A percentile compares a stretch with the other conserved stretches of the same genome.
Evolutionary conservation across 768 basidiomycete genomes (phyloP).

Genomic region (Lyophyllum shimeji): DNA sequence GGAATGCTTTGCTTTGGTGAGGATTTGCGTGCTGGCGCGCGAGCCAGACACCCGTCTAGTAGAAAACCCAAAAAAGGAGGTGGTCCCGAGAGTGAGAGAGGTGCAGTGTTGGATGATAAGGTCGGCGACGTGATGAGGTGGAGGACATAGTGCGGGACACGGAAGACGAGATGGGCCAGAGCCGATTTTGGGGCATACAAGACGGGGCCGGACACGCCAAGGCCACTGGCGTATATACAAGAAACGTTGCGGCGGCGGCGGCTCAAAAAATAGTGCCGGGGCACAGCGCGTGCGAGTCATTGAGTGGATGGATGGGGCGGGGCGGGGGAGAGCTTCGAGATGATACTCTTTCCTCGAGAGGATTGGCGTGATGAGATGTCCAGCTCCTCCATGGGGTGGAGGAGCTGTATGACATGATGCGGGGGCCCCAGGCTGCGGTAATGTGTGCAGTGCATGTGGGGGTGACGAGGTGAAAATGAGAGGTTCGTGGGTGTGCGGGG

Average conservation of each 20-base stretch:
- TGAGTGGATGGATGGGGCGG: neutral
- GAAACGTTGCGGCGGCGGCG: neutral
- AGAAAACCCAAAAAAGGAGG: neutral
- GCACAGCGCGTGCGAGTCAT: neutral
- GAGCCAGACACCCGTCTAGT: neutral
- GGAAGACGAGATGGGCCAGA: neutral
- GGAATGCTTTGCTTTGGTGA: neutral
- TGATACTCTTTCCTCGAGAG: too few relatives aligned
- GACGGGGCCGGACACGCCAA: neutral
- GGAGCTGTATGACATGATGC: neutral
- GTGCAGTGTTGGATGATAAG: neutral
- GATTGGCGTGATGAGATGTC: too few relatives aligned
- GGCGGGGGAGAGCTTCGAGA: neutral
- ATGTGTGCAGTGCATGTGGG: neutral
- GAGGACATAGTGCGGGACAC: neutral
- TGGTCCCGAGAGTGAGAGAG: neutral
- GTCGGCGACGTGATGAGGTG: neutral
- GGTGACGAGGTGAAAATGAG: neutral
- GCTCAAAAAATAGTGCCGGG: neutral
- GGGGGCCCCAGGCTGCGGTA: neutral
- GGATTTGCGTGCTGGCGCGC: neutral
- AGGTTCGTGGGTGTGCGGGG: constrained; percentile 13
- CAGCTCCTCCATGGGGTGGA: neutral
- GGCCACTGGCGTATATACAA: constrained; percentile 1
- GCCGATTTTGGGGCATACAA: constrained; percentile 1